Base-by-base conservation (phyloP, 108 stramenopile genomes). In the Skeletonema grethae region DNA sequence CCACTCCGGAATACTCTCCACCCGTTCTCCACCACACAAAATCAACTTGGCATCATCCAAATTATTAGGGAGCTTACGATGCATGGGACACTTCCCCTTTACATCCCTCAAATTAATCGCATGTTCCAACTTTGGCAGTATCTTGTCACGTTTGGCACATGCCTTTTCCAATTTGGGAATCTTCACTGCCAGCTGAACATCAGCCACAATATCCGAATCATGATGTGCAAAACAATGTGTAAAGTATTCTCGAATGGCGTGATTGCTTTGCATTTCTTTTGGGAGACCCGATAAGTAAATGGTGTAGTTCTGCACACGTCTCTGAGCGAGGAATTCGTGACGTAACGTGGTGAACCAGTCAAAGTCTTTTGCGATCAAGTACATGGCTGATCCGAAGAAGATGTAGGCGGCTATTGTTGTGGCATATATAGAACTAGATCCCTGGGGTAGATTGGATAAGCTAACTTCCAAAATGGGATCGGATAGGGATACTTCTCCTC, bases 361-460 rank as follows among this genome's bases (percentile, higher is more conserved):
- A 57, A 88, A 87, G 58, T 91, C 90, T 10, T 77, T 32, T 15
- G 79, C 66, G 13, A 86, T 85, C 16, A 65, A 55, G 39, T 87
- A 82, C 90, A 91, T 91, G 55, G 84, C 78, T 50, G 82, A 81
- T 8, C 87, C 85, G 81, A 89, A 89, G 28, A 89, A 62, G 1
- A 85, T 62, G 59, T 89, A 91, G 55, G 88, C 79, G 8, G 86
- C 80, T 18, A 87, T 9, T 0, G 84, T 88, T 2, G 88, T 89
- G 9, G 81, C 88, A 50, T 75, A 29, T 12, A 84, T 68, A 8
- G 81, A 69, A 24, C 29, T 64, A 36, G 63, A 75, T 24, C 81
- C 80, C n/a, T 77, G 64, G n/a, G 84, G 67, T 16, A 91, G 46
- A 62, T 84, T 75, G 2, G 73, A 80, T 0, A 84, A 38, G 9